Conservation (phyloP, 2,329 filamentous ascomycete genomes). For the Mycogone perniciosa region DNA sequence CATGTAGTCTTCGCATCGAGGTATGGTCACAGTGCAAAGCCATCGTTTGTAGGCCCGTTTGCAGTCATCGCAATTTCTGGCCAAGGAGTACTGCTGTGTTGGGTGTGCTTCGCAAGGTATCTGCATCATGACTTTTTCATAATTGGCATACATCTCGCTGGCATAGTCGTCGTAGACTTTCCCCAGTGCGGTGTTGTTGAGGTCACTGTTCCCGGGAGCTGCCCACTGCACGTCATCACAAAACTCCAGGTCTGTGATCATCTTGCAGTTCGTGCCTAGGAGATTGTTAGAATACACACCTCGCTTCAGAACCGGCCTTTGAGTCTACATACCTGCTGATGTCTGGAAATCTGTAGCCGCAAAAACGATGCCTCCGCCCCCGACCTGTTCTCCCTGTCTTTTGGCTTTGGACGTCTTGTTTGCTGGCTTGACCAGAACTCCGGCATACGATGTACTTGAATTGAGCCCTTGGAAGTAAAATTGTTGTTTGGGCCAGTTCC, state of each 20-base stretch:
- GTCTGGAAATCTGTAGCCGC: slow-evolving; percentile 67
- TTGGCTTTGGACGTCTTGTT: slow-evolving; percentile 40
- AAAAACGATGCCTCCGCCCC: slow-evolving; percentile 74
- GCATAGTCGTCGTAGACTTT: slow-evolving; percentile 75
- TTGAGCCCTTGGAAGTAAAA: slow-evolving; percentile 78
- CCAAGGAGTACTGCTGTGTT: slow-evolving; percentile 75
- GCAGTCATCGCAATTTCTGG: slow-evolving; percentile 70
- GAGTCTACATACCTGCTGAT: slow-evolving; percentile 56
- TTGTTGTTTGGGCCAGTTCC: slow-evolving; percentile 71
- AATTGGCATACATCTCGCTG: slow-evolving; percentile 62
- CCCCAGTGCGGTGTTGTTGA: slow-evolving; percentile 56
- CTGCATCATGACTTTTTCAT: slow-evolving; percentile 75
- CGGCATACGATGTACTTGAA: slow-evolving; percentile 62
- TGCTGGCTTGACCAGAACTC: slow-evolving; percentile 61
- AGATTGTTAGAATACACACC: neutral
- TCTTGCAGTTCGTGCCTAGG: slow-evolving; percentile 70
- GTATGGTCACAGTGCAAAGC: slow-evolving; percentile 90
- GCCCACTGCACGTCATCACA: slow-evolving; percentile 86
- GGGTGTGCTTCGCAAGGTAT: slow-evolving; percentile 73
- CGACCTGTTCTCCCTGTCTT: slow-evolving; percentile 38
- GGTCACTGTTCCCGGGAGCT: slow-evolving; percentile 72
- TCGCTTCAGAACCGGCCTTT: too few species aligned
- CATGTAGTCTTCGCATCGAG: slow-evolving; percentile 81
- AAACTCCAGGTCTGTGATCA: slow-evolving; percentile 82
- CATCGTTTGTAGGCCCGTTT: slow-evolving; percentile 79